These are phyloP conservation scores for Bjerkandera adusta DNA, from an alignment of 1,284 basidiomycete species.

Conservation along the genomic window DNA sequence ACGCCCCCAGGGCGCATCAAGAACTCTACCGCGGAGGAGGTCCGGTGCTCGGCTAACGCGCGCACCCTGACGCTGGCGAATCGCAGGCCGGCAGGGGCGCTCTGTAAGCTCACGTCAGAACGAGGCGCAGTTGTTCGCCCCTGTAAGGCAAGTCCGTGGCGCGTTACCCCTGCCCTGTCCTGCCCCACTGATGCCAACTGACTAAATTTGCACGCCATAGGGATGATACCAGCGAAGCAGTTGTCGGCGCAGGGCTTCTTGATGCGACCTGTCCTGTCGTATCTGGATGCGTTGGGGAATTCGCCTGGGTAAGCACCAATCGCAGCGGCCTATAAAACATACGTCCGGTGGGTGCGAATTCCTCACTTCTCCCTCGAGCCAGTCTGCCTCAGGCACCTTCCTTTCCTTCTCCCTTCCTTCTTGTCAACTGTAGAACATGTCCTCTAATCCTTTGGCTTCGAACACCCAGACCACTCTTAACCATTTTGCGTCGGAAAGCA, in stretches of 20 bases:
- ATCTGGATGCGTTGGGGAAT: too few species aligned
- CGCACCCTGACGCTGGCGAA: too few species aligned
- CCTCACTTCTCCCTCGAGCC: neutral
- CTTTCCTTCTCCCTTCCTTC: slow-evolving; percentile 1
- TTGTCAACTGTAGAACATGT: neutral
- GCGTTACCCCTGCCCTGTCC: slow-evolving; percentile 2
- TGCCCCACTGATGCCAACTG: neutral
- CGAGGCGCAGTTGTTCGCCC: neutral
- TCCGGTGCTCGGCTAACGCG: too few species aligned
- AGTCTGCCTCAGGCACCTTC: neutral
- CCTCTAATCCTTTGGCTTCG: neutral
- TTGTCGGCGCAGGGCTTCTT: neutral
- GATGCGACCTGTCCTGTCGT: too few species aligned
- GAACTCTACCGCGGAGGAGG: too few species aligned
- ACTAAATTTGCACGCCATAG: neutral
- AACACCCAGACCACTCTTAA: too few species aligned
- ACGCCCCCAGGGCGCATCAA: neutral
- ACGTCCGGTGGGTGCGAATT: neutral
- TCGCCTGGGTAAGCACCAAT: too few species aligned
- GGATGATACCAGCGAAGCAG: neutral
- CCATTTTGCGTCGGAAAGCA: slow-evolving; percentile 1
- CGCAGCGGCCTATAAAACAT: too few species aligned
- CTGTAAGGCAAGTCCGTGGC: neutral
- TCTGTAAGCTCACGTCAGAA: too few species aligned
- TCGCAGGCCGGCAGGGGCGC: too few species aligned